Evolutionary conservation across 257 asterid species (phyloP).

Genomic region (Handroanthus guayacan): DNA sequence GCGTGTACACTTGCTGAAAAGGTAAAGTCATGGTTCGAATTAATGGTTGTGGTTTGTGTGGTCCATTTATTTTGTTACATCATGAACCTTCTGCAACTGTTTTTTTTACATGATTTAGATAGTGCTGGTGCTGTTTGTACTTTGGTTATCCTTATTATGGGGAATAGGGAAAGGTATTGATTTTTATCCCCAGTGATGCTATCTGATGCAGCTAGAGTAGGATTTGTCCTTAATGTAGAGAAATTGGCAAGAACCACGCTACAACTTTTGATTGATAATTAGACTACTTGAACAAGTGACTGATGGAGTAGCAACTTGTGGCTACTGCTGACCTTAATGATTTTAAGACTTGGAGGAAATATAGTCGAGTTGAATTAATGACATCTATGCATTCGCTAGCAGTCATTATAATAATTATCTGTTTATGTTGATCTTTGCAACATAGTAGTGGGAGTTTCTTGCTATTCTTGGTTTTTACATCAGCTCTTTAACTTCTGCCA

Average conservation of each 20-base stretch:
- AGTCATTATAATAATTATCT: not conserved
- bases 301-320: not conserved
- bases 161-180: not conserved
- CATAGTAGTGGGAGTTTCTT: not conserved
- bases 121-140: not conserved
- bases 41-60: no score
- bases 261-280: not conserved
- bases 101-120: not conserved
- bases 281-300: slow-evolving; percentile 17
- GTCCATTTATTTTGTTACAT: no score
- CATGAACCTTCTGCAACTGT: not conserved
- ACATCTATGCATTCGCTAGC: not conserved
- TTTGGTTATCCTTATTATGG: slow-evolving; percentile 9
- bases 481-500: not conserved
- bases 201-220: slow-evolving; percentile 11
- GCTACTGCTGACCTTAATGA: not conserved
- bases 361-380: not conserved
- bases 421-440: slow-evolving; percentile 9
- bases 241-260: not conserved
- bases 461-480: not conserved
- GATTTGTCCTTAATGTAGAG: not conserved
- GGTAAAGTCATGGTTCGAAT: not conserved
- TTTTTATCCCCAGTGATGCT: not conserved
- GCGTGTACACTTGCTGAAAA: not conserved
- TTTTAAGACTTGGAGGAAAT: not conserved